Conservation (phyloP, 441 rosid species). For the Pelargonium fulgidum region DNA sequence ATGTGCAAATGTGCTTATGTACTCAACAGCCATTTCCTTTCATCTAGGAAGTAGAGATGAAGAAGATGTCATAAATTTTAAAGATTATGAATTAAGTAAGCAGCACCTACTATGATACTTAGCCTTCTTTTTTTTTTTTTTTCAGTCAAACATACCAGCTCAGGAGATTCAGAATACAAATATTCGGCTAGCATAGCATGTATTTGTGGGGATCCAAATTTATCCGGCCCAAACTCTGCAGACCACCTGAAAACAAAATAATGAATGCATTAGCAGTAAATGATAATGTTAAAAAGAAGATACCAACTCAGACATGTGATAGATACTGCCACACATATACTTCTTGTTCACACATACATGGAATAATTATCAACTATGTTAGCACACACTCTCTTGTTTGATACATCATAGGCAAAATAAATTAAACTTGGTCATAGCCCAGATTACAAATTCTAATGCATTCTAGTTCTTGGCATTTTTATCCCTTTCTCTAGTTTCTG, state of each 20-base stretch:
- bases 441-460: too few relatives aligned
- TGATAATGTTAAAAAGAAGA: too few relatives aligned
- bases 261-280: too few relatives aligned
- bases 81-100: not conserved
- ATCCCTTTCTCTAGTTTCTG: too few relatives aligned
- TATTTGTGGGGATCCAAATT: conserved; percentile 59
- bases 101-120: conserved; percentile 3
- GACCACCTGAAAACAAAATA: conserved; percentile 65
- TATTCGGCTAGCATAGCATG: conserved; percentile 86
- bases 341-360: too few relatives aligned
- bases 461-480: too few relatives aligned
- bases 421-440: too few relatives aligned
- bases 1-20: not conserved
- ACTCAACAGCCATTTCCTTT: not conserved
- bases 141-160: conserved; percentile 51
- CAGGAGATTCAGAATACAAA: conserved; percentile 80
- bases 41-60: not conserved
- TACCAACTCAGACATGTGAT: too few relatives aligned
- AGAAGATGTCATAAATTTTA: not conserved
- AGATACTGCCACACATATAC: too few relatives aligned
- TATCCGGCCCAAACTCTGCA: conserved; percentile 63
- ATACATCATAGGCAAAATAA: too few relatives aligned
- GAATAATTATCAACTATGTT: too few relatives aligned
- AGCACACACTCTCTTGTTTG: too few relatives aligned
- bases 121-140: not conserved